A percentile compares a stretch with the other conserved stretches of the same genome.
Conservation (phyloP, 768 basidiomycete genomes). For the Auriculariales sp. region DNA sequence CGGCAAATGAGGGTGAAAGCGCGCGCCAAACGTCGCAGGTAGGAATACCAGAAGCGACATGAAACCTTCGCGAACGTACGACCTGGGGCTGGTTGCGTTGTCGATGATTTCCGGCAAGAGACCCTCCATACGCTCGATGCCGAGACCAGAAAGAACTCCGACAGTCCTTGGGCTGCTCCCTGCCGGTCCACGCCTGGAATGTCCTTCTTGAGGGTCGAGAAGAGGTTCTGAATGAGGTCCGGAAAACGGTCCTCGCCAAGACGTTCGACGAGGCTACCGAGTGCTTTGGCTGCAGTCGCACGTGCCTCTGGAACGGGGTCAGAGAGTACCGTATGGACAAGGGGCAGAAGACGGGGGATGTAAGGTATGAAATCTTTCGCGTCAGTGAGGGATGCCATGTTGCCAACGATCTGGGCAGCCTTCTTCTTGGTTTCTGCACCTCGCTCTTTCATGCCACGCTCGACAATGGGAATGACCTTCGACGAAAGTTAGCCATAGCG, state of each 20-base stretch:
- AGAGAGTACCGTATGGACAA: constrained; percentile 83
- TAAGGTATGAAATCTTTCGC: constrained; percentile 92
- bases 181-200: constrained; percentile 93
- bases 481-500: constrained; percentile 1
- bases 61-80: constrained; percentile 93
- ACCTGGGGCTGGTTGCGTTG: constrained; percentile 77
- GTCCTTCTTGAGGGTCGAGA: constrained; percentile 81
- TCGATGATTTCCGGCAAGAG: constrained; percentile 86
- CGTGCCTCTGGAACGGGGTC: constrained; percentile 97
- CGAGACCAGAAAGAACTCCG: constrained; percentile 90
- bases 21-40: constrained; percentile 89
- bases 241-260: constrained; percentile 93
- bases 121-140: constrained; percentile 94
- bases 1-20: constrained; percentile 91
- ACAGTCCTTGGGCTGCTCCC: constrained; percentile 93
- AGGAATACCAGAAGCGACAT: constrained; percentile 94
- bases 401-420: constrained; percentile 95
- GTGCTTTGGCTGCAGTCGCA: constrained; percentile 90
- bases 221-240: constrained; percentile 77
- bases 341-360: constrained; percentile 71
- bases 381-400: constrained; percentile 79
- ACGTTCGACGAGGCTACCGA: constrained; percentile 93
- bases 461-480: constrained; percentile 87
- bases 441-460: constrained; percentile 82
- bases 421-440: constrained; percentile 91